Evolutionary conservation across 306 rosid species (phyloP).

Genomic region (Cucurbita argyrosperma): DNA sequence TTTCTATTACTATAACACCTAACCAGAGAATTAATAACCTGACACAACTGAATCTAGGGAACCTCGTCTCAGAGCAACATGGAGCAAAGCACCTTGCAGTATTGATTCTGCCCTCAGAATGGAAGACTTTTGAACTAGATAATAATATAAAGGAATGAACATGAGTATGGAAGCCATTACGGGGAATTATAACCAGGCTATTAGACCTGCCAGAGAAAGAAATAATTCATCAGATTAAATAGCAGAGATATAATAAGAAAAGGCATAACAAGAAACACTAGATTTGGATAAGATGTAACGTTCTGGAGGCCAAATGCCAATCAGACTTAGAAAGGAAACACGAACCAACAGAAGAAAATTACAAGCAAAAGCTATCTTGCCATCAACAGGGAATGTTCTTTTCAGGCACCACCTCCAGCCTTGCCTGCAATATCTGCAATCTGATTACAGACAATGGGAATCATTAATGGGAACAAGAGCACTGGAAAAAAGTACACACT

Average conservation of each 20-base stretch:
- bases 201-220: constrained; percentile 6
- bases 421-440: constrained; percentile 47
- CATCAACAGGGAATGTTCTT: constrained; percentile 11
- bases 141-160: not conserved
- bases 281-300: not conserved
- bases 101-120: not conserved
- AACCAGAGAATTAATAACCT: not conserved
- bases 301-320: not conserved
- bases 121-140: not conserved
- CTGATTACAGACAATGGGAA: constrained; percentile 15
- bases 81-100: not conserved
- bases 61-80: not conserved
- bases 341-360: constrained; percentile 9
- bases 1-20: not conserved
- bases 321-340: not conserved
- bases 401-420: constrained; percentile 57
- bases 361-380: constrained; percentile 15
- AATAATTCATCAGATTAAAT: not conserved
- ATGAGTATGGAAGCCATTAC: constrained; percentile 8
- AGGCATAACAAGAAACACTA: not conserved
- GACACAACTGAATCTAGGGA: not conserved
- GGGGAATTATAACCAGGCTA: not conserved
- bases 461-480: constrained; percentile 12
- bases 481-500: not conserved
- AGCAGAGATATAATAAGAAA: not conserved